phyloP scores from a whole-genome alignment of 805 yeast genomes.

The Starmerella asiatica region DNA sequence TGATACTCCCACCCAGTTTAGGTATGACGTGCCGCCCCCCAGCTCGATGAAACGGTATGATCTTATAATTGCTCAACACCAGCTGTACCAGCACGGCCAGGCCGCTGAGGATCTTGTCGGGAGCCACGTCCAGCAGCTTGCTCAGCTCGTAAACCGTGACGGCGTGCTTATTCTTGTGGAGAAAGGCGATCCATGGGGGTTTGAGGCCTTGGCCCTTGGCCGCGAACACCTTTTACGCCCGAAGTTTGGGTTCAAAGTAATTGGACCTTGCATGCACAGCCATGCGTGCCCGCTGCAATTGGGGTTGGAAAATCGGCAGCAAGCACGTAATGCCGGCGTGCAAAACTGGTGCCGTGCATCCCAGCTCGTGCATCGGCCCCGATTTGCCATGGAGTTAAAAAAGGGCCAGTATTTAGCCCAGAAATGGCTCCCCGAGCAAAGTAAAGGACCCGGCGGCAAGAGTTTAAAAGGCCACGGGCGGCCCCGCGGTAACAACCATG shows the following conservation, averaged over 20 bases:
- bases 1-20: constrained; percentile 38
- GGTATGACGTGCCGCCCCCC: constrained; percentile 38
- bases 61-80: constrained; percentile 70
- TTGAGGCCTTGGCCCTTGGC: constrained; percentile 79
- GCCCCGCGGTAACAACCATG: constrained; percentile 54
- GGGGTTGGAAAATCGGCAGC: constrained; percentile 39
- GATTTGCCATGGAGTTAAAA: constrained; percentile 67
- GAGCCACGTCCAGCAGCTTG: constrained; percentile 42
- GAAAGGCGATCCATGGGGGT: constrained; percentile 81
- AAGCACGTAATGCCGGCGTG: constrained; percentile 36
- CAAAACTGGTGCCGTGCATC: constrained; percentile 68
- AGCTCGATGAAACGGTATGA: constrained; percentile 45
- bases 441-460: constrained; percentile 35
- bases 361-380: constrained; percentile 63
- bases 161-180: constrained; percentile 74
- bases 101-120: constrained; percentile 66
- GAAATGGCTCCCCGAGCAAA: constrained; percentile 47
- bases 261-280: constrained; percentile 91
- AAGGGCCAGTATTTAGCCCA: constrained; percentile 64
- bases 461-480: constrained; percentile 63
- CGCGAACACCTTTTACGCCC: constrained; percentile 86
- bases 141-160: constrained; percentile 53
- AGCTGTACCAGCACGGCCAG: constrained; percentile 46
- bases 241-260: constrained; percentile 35
- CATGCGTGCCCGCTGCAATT: constrained; percentile 73